Percentiles rank a stretch among this genome's conserved stretches.
Evolutionary conservation across 2,329 filamentous ascomycete species (phyloP).

Genomic region (Colletotrichum sojae): DNA sequence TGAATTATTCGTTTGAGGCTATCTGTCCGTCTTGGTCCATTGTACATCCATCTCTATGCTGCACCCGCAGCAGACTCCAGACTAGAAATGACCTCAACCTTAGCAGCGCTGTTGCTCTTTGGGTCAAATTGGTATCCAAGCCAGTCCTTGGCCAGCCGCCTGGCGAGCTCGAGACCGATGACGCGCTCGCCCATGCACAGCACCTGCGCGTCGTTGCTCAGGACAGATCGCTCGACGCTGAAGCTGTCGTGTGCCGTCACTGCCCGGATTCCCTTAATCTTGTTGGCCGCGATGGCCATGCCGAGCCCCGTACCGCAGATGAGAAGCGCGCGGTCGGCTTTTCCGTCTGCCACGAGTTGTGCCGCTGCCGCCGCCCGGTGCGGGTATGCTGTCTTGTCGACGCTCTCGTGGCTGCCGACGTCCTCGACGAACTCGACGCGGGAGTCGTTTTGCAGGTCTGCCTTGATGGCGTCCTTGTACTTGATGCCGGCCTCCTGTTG

Average conservation of each 20-base stretch:
- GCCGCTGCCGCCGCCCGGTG: conserved; percentile 83
- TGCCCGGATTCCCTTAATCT: conserved; percentile 86
- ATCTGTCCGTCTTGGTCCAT: background rate
- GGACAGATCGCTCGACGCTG: conserved; percentile 82
- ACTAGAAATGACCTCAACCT: conserved; percentile 59
- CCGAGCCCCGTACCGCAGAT: conserved; percentile 91
- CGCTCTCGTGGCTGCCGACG: conserved; percentile 76
- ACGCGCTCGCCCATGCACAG: conserved; percentile 90
- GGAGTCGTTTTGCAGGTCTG: conserved; percentile 76
- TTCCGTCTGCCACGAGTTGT: conserved; percentile 70
- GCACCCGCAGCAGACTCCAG: conserved; percentile 49
- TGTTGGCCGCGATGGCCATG: conserved; percentile 91
- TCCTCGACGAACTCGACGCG: conserved; percentile 79
- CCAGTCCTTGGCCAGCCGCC: conserved; percentile 85
- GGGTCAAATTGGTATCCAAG: conserved; percentile 85
- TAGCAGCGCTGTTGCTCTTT: conserved; percentile 60
- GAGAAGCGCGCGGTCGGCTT: conserved; percentile 82
- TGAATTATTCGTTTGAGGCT: background rate
- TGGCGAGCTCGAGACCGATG: conserved; percentile 84
- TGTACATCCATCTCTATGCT: background rate
- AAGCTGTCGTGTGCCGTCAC: conserved; percentile 92
- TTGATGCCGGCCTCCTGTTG: conserved; percentile 77
- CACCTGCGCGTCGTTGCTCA: conserved; percentile 90
- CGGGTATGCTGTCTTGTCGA: conserved; percentile 87
- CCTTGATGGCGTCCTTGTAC: conserved; percentile 85